A percentile compares a stretch with the other conserved stretches of the same genome.
These are phyloP conservation scores for Solanum hybrid DNA, from an alignment of 305 asterid species.

Conservation along the genomic window DNA sequence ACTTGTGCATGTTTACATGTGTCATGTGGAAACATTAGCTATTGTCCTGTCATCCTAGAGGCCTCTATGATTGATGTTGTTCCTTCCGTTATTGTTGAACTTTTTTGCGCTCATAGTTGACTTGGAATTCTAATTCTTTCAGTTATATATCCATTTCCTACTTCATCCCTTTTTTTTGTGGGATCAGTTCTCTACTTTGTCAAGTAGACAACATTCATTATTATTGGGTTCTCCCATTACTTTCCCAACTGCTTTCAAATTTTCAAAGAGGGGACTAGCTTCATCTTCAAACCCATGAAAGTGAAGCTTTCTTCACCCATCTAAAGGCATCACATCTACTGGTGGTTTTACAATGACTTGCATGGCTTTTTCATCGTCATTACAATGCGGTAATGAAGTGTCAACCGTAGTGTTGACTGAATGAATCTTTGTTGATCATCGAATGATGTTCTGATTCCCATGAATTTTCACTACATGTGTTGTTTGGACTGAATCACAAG, in stretches of 20 bases:
- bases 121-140: neutral
- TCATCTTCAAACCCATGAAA: neutral
- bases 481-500: neutral
- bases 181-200: neutral
- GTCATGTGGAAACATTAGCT: neutral
- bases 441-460: neutral
- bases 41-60: neutral
- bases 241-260: neutral
- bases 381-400: neutral
- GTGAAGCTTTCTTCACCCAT: neutral
- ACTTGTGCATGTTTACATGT: neutral
- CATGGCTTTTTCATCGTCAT: neutral
- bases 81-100: neutral
- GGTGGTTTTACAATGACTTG: neutral
- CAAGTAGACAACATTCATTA: neutral
- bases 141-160: neutral
- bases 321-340: neutral
- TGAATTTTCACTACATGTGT: neutral
- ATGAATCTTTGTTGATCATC: neutral
- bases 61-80: neutral
- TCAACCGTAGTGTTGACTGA: neutral
- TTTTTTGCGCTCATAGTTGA: neutral
- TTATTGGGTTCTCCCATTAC: neutral
- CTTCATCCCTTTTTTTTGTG: neutral
- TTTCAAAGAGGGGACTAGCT: neutral